Evolutionary conservation across 2,329 filamentous ascomycete species (phyloP).

Genomic region (Paecilomyces variotii): DNA sequence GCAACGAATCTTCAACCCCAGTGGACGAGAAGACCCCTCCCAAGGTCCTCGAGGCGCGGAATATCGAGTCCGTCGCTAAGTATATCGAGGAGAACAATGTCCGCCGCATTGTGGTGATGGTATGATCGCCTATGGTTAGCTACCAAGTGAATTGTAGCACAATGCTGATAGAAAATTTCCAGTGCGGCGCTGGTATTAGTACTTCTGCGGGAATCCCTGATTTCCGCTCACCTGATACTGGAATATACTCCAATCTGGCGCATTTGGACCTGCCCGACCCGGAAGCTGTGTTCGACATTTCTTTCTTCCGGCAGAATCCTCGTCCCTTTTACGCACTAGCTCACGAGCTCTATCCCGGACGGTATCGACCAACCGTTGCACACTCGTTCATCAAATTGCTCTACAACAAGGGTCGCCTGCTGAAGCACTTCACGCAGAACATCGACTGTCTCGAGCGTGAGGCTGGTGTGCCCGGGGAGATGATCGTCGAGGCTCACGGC

Average conservation of each 20-base stretch:
- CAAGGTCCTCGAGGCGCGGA: conserved; percentile 58
- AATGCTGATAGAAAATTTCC: conserved; percentile 1
- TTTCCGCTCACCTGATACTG: conserved; percentile 87
- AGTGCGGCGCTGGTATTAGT: conserved; percentile 76
- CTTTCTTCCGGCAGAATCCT: conserved; percentile 77
- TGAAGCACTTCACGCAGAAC: conserved; percentile 93
- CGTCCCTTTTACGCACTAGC: conserved; percentile 88
- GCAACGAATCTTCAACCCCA: conserved; percentile 67
- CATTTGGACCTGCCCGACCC: conserved; percentile 78
- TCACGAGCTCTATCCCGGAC: conserved; percentile 84
- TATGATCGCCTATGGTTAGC: conserved; percentile 22
- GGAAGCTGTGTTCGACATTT: conserved; percentile 90
- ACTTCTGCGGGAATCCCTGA: conserved; percentile 61
- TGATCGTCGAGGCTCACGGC: conserved; percentile 88
- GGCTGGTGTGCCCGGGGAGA: conserved; percentile 72
- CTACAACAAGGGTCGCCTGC: conserved; percentile 65
- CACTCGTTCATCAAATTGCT: conserved; percentile 84
- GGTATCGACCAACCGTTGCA: conserved; percentile 78
- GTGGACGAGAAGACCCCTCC: conserved; percentile 59
- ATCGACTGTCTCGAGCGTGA: conserved; percentile 89
- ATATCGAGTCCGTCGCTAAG: conserved; percentile 66
- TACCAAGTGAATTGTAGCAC: background rate
- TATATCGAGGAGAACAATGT: conserved; percentile 65
- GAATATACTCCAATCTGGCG: conserved; percentile 86
- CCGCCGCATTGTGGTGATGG: conserved; percentile 72